Percentiles rank a stretch among this genome's conserved stretches.
phyloP scores from a whole-genome alignment of 1,284 basidiomycete species.

The Meira miltonrushii region DNA sequence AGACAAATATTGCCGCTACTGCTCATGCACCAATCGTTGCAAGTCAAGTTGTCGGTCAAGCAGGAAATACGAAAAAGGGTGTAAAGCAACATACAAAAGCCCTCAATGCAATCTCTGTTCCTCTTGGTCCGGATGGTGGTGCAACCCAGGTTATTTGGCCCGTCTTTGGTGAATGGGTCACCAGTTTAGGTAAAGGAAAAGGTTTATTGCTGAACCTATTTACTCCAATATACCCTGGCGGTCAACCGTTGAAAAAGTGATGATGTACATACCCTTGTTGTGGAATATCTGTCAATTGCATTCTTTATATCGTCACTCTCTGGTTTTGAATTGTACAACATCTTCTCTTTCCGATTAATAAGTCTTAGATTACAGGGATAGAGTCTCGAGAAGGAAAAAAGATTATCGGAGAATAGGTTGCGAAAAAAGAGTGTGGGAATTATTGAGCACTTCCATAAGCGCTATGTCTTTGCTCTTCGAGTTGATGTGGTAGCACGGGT shows the following conservation, averaged over 20 bases:
- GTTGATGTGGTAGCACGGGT: too few relatives aligned
- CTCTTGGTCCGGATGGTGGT: conserved; percentile 25
- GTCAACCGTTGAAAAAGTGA: not conserved
- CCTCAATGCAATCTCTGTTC: conserved; percentile 10
- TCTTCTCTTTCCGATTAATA: too few relatives aligned
- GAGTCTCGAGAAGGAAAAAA: too few relatives aligned
- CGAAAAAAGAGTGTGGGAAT: too few relatives aligned
- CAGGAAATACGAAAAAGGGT: not conserved
- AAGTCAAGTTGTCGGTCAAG: not conserved
- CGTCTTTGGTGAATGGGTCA: conserved; percentile 20
- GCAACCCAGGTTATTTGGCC: conserved; percentile 11
- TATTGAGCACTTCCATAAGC: too few relatives aligned
- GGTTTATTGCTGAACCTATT: conserved; percentile 21
- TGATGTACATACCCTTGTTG: too few relatives aligned
- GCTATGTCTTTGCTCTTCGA: too few relatives aligned
- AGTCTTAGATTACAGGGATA: too few relatives aligned
- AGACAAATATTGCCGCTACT: conserved; percentile 18
- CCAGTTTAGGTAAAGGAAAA: conserved; percentile 24
- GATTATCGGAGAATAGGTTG: too few relatives aligned
- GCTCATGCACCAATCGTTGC: conserved; percentile 25
- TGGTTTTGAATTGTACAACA: too few relatives aligned
- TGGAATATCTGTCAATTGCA: too few relatives aligned
- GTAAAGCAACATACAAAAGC: not conserved
- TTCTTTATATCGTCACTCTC: too few relatives aligned
- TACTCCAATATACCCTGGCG: conserved; percentile 14